Percentiles rank a stretch among this genome's conserved stretches.
phyloP scores from a whole-genome alignment of 169 alveolate genomes.

The Plasmodium cynomolgi region DNA sequence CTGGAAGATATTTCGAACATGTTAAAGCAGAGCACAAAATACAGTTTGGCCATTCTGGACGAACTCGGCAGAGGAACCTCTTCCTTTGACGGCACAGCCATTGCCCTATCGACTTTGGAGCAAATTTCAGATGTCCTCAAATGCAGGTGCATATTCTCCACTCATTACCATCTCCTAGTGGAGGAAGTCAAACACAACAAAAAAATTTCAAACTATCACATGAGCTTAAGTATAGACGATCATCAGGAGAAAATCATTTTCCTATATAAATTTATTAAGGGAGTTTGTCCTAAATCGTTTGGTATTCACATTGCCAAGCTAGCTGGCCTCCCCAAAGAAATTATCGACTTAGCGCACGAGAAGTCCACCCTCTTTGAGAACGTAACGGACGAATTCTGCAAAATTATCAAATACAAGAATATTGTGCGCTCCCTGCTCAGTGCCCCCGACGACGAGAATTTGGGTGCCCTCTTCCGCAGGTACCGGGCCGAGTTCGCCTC shows the following conservation, averaged over 20 bases:
- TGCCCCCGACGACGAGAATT: neutral
- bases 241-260: constrained; percentile 88
- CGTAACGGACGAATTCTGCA: constrained; percentile 70
- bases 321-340: constrained; percentile 93
- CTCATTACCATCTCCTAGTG: constrained; percentile 94
- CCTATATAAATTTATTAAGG: constrained; percentile 93
- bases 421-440: constrained; percentile 39
- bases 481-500: constrained; percentile 26
- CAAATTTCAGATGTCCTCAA: constrained; percentile 85
- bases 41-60: constrained; percentile 96
- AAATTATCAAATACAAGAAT: constrained; percentile 61
- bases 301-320: constrained; percentile 97
- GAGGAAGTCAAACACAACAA: constrained; percentile 72
- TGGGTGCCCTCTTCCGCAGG: constrained; percentile 21
- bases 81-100: constrained; percentile 99
- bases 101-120: constrained; percentile 95
- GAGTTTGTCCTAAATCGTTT: constrained; percentile 96
- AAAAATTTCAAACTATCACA: constrained; percentile 86
- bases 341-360: constrained; percentile 70
- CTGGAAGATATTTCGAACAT: constrained; percentile 95
- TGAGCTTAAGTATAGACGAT: constrained; percentile 90
- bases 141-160: constrained; percentile 95
- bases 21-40: constrained; percentile 83
- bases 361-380: constrained; percentile 59
- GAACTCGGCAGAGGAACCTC: constrained; percentile 99